Evolutionary conservation across 768 basidiomycete species (phyloP), one percentile per base, ranked within the genome.

Genomic region (Mycena venus): DNA sequence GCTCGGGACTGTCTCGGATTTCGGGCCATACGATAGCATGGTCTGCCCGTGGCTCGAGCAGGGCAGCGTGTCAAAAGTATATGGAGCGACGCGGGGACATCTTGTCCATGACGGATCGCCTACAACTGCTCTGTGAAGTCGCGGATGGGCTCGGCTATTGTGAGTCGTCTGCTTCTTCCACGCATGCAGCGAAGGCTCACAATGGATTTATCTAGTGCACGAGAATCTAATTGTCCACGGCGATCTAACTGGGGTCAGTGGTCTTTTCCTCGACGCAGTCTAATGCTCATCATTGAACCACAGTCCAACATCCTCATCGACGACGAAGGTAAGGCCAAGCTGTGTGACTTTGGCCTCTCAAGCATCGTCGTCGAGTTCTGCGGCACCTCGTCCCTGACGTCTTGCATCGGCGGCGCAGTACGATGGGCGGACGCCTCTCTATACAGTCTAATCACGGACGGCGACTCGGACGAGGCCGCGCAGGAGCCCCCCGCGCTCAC

Each of bases 231-330:
- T 88, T 38, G 82, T 87, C 2, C 87, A 88, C 75, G 86, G 87
- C 8, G 86, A 87, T 73, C 80, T 88, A 29, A 86, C 84, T 14
- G 85, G 85, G 34, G 86, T 87, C 74, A 60, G 85, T 75, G 4
- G 32, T 23, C 1, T n/a, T 44, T 42, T 15, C 27, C 34, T 66
- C 47, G 32, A 61, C 9, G 68, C n/a, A 10, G 31, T 36, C 31
- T 14, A 12, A 65, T 80, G 12, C 77, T 75, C n/a, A 60, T 55
- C 19, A 11, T 47, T 31, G 19, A 27, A 17, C 21, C 19, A 4
- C 79, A 88, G 88, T 83, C 87, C 0, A 90, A 90, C 60, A 80
- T 90, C 56, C 84, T 90, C 7, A 82, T 90, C 38, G 79, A 86
- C 67, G 81, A 80, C 51, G 79, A 85, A 21, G 84, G 85, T 25